phyloP scores from a whole-genome alignment of 805 yeast species.

The Wickerhamiella azymoides region DNA sequence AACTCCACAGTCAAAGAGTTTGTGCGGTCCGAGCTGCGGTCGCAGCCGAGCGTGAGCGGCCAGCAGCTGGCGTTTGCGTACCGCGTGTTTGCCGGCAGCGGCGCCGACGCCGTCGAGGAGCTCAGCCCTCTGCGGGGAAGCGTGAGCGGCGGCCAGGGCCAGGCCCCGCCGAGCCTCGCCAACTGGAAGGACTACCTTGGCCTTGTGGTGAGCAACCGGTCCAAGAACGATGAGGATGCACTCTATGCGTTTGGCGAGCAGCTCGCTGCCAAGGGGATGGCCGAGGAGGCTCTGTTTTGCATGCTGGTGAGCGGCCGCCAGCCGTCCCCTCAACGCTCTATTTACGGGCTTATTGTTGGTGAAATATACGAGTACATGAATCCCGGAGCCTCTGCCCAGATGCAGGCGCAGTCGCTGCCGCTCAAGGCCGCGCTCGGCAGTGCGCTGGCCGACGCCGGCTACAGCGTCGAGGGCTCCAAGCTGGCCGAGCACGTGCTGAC shows the following conservation, averaged over 20 bases:
- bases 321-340: background rate
- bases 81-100: constrained; percentile 51
- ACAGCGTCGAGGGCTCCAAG: constrained; percentile 17
- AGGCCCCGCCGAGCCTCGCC: constrained; percentile 9
- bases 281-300: constrained; percentile 30
- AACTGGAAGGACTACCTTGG: constrained; percentile 25
- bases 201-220: constrained; percentile 21
- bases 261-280: constrained; percentile 27
- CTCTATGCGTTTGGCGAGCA: constrained; percentile 27
- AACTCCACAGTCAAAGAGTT: constrained; percentile 44
- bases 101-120: constrained; percentile 38
- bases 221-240: constrained; percentile 21
- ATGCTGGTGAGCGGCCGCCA: constrained; percentile 21
- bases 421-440: constrained; percentile 56
- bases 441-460: constrained; percentile 54
- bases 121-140: constrained; percentile 26
- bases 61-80: constrained; percentile 41
- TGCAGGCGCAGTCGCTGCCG: constrained; percentile 12
- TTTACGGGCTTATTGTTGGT: constrained; percentile 36
- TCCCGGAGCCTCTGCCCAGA: constrained; percentile 16
- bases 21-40: constrained; percentile 33
- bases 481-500: constrained; percentile 8
- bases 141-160: background rate
- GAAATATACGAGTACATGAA: constrained; percentile 53
- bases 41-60: constrained; percentile 26